Conservation (phyloP, 805 yeast genomes). For the Candida peoriensis region DNA sequence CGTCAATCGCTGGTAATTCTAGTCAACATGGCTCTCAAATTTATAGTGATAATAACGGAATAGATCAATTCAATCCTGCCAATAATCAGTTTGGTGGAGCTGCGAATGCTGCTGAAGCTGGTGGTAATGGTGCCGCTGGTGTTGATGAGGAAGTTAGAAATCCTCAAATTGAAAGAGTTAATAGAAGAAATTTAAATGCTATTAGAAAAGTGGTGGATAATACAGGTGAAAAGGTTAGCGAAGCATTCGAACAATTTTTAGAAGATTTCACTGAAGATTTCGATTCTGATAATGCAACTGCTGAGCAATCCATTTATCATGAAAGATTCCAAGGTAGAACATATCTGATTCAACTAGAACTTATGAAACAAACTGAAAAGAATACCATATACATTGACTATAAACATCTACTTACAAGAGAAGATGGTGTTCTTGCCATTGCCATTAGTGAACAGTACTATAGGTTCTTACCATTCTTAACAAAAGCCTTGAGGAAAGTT, state of each 20-base stretch:
- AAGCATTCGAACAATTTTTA: conserved; percentile 80
- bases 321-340: conserved; percentile 47
- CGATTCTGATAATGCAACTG: conserved; percentile 25
- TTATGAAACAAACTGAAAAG: conserved; percentile 71
- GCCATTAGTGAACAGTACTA: conserved; percentile 91
- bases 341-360: conserved; percentile 75
- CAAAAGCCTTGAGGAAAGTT: conserved; percentile 66
- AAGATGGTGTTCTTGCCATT: conserved; percentile 81
- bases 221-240: conserved; percentile 91
- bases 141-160: conserved; percentile 10
- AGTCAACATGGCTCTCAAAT: conserved; percentile 19
- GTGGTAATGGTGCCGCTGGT: conserved; percentile 8
- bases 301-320: conserved; percentile 28
- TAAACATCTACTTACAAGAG: conserved; percentile 66
- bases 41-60: conserved; percentile 15
- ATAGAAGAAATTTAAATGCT: conserved; percentile 56
- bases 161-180: conserved; percentile 25
- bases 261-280: conserved; percentile 51
- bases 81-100: no score
- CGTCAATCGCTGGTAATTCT: conserved; percentile 15
- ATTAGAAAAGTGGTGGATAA: conserved; percentile 86
- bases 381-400: conserved; percentile 83
- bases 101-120: no score
- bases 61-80: no score
- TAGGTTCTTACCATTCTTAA: conserved; percentile 82